These are phyloP conservation scores for Dissoconium aciculare DNA, from an alignment of 2,329 filamentous ascomycete species.

Conservation along the genomic window DNA sequence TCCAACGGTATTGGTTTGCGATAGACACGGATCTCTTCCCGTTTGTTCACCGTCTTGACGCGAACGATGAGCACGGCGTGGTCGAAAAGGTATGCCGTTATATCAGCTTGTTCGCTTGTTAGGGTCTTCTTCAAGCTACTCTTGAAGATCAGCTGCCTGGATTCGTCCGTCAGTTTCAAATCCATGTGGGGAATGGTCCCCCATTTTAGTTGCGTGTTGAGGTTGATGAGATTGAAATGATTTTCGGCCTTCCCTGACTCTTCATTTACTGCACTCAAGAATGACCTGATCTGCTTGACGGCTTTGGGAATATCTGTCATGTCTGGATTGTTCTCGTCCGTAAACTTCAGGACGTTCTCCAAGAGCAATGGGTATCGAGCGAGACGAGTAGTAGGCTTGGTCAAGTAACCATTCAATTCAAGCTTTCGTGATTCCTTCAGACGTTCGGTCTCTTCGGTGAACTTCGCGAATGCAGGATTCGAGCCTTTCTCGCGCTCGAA, in stretches of 20 bases:
- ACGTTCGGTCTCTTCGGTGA: slow-evolving; percentile 91
- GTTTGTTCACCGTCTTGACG: slow-evolving; percentile 82
- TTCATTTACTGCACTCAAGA: slow-evolving; percentile 75
- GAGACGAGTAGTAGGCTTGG: slow-evolving; percentile 89
- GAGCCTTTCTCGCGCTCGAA: slow-evolving; percentile 89
- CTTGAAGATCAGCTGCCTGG: slow-evolving; percentile 86
- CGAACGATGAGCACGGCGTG: slow-evolving; percentile 86
- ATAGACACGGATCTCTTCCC: slow-evolving; percentile 89
- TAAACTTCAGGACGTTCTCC: slow-evolving; percentile 84
- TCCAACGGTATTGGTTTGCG: slow-evolving; percentile 90
- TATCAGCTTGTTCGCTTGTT: slow-evolving; percentile 65
- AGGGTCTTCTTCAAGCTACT: slow-evolving; percentile 84
- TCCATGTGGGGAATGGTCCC: slow-evolving; percentile 81
- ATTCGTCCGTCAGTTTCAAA: slow-evolving; percentile 83
- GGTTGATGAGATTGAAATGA: slow-evolving; percentile 81
- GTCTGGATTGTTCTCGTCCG: slow-evolving; percentile 75
- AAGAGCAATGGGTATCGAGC: slow-evolving; percentile 85
- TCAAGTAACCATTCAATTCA: slow-evolving; percentile 92
- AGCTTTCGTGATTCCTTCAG: slow-evolving; percentile 93
- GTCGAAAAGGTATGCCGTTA: slow-evolving; percentile 91
- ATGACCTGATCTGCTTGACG: slow-evolving; percentile 69
- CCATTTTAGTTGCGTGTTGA: slow-evolving; percentile 87
- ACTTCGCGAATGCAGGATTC: slow-evolving; percentile 73
- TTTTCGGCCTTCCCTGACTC: slow-evolving; percentile 97
- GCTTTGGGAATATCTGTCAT: slow-evolving; percentile 86